Conservation (phyloP, 768 basidiomycete genomes). For the Tricholoma terreum region DNA sequence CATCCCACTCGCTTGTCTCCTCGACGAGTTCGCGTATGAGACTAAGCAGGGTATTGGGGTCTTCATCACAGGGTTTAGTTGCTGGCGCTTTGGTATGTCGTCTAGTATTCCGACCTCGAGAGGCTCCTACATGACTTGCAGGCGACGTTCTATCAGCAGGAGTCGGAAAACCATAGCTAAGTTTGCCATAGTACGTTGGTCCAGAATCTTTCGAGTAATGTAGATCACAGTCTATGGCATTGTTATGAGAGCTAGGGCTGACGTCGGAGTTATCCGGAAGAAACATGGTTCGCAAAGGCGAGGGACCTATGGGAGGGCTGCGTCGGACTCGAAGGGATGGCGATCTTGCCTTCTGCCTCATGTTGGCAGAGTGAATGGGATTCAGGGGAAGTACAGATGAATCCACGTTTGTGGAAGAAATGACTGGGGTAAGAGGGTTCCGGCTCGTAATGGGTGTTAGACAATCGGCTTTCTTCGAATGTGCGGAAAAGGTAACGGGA, state of each 20-base stretch:
- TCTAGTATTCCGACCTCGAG: background rate
- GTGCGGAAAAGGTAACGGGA: background rate
- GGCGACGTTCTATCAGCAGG: background rate
- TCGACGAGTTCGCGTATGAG: conserved; percentile 49
- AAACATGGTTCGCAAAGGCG: conserved; percentile 44
- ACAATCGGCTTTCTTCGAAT: conserved; percentile 1
- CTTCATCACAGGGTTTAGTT: conserved; percentile 12
- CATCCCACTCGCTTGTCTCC: conserved; percentile 51
- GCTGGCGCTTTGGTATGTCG: background rate
- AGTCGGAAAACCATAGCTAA: conserved; percentile 17
- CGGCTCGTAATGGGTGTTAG: background rate
- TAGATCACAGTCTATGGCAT: background rate
- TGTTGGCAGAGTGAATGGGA: conserved; percentile 2
- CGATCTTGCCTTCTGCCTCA: conserved; percentile 11
- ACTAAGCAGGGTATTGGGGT: conserved; percentile 32
- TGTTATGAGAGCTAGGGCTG: conserved; percentile 8
- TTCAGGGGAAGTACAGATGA: conserved; percentile 1
- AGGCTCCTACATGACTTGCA: background rate
- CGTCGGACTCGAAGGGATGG: conserved; percentile 26
- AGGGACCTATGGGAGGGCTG: conserved; percentile 43
- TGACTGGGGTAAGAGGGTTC: conserved; percentile 7
- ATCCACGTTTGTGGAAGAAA: background rate
- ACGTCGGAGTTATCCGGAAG: conserved; percentile 30
- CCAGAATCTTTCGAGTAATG: background rate
- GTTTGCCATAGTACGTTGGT: conserved; percentile 6